A percentile compares a stretch with the other conserved stretches of the same genome.
phyloP scores from a whole-genome alignment of 176 grass and related monocot genomes.

The Rhynchospora tenuis region DNA sequence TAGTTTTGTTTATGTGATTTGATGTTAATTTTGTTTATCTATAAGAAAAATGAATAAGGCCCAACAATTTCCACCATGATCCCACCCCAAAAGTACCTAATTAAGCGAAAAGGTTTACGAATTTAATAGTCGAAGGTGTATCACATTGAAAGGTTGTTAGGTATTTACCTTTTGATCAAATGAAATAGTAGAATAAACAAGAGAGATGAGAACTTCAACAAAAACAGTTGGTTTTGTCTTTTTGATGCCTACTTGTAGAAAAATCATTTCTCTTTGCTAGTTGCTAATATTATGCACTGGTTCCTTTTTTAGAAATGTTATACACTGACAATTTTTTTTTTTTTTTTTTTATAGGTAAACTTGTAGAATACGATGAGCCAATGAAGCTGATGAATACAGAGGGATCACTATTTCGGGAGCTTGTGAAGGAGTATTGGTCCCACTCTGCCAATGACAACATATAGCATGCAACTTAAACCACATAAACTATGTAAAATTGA shows the following conservation, averaged over 20 bases:
- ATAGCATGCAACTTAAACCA: not conserved
- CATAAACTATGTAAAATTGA: not conserved
- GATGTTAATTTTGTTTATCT: not conserved
- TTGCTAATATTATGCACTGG: not conserved
- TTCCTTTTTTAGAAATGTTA: not conserved
- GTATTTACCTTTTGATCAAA: too few species aligned
- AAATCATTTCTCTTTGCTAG: not conserved
- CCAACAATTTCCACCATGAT: not conserved
- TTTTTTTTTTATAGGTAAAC: slow-evolving; percentile 34
- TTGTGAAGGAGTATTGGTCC: slow-evolving; percentile 80
- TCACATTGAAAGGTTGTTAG: too few species aligned
- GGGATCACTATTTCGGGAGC: slow-evolving; percentile 49
- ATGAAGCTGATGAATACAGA: slow-evolving; percentile 67
- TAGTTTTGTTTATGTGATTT: not conserved
- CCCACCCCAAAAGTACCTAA: not conserved
- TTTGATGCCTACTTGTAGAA: not conserved
- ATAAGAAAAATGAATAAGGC: not conserved
- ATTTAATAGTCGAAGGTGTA: too few species aligned
- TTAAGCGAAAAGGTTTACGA: not conserved
- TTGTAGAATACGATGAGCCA: slow-evolving; percentile 65
- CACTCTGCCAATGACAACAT: slow-evolving; percentile 35
- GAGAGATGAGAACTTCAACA: too few species aligned
- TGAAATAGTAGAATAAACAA: too few species aligned
- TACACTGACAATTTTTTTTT: not conserved
- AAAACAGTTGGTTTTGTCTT: not conserved